Evolutionary conservation across 2,329 filamentous ascomycete species (phyloP).

Genomic region (Trichoderma atrobrunneum): DNA sequence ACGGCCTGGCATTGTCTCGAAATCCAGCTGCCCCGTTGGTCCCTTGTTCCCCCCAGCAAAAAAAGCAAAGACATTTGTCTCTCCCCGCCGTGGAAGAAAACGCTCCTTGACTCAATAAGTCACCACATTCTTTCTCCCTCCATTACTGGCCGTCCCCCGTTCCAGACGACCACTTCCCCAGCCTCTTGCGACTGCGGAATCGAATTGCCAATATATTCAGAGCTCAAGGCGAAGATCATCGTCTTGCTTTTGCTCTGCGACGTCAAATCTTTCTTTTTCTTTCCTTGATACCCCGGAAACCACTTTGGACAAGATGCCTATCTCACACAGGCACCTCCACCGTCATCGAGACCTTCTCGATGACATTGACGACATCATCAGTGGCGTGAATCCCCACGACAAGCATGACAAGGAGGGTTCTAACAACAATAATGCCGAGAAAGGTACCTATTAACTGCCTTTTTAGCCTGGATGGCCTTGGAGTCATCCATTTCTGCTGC

Average conservation of each 20-base stretch:
- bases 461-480: background rate
- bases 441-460: background rate
- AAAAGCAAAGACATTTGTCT: slow-evolving; percentile 27
- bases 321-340: slow-evolving; percentile 30
- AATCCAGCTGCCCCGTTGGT: slow-evolving; percentile 26
- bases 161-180: slow-evolving; percentile 27
- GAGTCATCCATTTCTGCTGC: background rate
- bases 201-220: slow-evolving; percentile 16
- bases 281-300: slow-evolving; percentile 3
- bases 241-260: slow-evolving; percentile 11
- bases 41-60: slow-evolving; percentile 19
- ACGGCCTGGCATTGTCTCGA: slow-evolving; percentile 18
- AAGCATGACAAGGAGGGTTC: background rate
- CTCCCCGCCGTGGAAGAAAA: slow-evolving; percentile 23
- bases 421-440: background rate
- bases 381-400: slow-evolving; percentile 19
- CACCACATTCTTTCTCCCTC: slow-evolving; percentile 29
- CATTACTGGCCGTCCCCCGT: slow-evolving; percentile 27
- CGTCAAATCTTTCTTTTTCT: background rate
- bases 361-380: slow-evolving; percentile 29
- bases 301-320: slow-evolving; percentile 29
- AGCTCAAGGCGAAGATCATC: slow-evolving; percentile 22
- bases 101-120: slow-evolving; percentile 27
- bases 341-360: slow-evolving; percentile 29
- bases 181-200: slow-evolving; percentile 12